Conservation (phyloP, 228 moss, liverwort and hornwort genomes). For the Sphagnum magellanicum region DNA sequence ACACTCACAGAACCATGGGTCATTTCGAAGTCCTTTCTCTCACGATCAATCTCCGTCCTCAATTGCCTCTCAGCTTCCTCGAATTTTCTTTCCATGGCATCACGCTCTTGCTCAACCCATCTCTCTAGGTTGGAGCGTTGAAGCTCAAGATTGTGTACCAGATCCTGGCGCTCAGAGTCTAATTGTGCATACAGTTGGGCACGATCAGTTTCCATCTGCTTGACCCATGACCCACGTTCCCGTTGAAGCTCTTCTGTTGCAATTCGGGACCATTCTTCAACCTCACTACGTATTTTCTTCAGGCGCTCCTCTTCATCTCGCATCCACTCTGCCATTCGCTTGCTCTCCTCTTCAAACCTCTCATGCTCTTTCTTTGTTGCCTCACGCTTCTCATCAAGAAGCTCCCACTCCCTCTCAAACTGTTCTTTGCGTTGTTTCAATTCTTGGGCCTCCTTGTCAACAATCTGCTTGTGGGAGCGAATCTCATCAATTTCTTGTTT, state of each 20-base stretch:
- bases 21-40: conserved; percentile 59
- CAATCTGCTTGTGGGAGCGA: conserved; percentile 82
- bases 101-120: conserved; percentile 74
- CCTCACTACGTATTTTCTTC: conserved; percentile 62
- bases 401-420: conserved; percentile 97
- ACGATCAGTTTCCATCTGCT: conserved; percentile 67
- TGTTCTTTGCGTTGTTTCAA: conserved; percentile 80
- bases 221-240: conserved; percentile 78
- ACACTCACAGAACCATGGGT: conserved; percentile 33
- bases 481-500: conserved; percentile 93
- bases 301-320: conserved; percentile 78
- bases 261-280: conserved; percentile 58
- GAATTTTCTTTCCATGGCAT: conserved; percentile 56
- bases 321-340: conserved; percentile 86
- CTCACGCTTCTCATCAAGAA: conserved; percentile 87
- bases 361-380: conserved; percentile 74
- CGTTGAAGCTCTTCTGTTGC: conserved; percentile 68
- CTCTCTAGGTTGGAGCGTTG: conserved; percentile 78
- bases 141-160: conserved; percentile 65
- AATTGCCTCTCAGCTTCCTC: conserved; percentile 69
- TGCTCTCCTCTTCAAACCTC: conserved; percentile 72
- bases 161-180: conserved; percentile 75
- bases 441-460: conserved; percentile 64
- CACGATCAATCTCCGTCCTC: conserved; percentile 54
- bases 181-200: conserved; percentile 74